These are phyloP conservation scores for Fusarium solani-melongenae DNA, from an alignment of 2,329 filamentous ascomycete genomes.

Conservation along the genomic window DNA sequence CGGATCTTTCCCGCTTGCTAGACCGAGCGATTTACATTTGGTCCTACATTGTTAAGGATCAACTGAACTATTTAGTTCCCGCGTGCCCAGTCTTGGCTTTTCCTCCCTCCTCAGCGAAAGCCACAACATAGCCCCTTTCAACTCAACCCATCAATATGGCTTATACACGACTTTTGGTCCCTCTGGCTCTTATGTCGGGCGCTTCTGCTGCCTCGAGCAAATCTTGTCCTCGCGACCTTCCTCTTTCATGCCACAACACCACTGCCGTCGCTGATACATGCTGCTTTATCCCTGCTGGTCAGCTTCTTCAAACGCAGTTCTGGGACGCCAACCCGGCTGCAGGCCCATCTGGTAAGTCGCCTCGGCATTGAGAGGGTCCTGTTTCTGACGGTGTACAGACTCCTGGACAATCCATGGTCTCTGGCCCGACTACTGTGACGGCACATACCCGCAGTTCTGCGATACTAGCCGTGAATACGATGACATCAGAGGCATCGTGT, in stretches of 20 bases:
- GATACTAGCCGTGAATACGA: conserved; percentile 70
- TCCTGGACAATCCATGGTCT: conserved; percentile 82
- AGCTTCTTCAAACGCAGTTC: conserved; percentile 80
- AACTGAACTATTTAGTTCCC: neutral
- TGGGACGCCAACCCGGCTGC: conserved; percentile 76
- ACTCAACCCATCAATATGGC: conserved; percentile 16
- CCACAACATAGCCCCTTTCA: neutral
- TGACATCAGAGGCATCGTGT: conserved; percentile 73
- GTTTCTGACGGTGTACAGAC: conserved; percentile 52
- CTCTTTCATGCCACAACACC: conserved; percentile 67
- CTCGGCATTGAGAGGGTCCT: accelerated
- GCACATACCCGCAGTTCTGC: conserved; percentile 75
- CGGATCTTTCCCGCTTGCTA: neutral
- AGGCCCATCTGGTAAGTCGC: conserved; percentile 60
- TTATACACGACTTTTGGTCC: conserved; percentile 8
- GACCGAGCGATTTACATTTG: neutral
- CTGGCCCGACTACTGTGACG: conserved; percentile 75
- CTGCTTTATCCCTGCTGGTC: conserved; percentile 79
- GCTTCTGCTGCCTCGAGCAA: conserved; percentile 16
- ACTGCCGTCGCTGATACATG: conserved; percentile 72
- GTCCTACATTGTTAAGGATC: neutral
- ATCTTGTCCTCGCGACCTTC: conserved; percentile 33
- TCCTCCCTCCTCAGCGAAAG: neutral
- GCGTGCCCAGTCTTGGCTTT: neutral
- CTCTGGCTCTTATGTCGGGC: conserved; percentile 19